Base-by-base conservation (phyloP, 768 basidiomycete species). In the Lactifluus piperatus region DNA sequence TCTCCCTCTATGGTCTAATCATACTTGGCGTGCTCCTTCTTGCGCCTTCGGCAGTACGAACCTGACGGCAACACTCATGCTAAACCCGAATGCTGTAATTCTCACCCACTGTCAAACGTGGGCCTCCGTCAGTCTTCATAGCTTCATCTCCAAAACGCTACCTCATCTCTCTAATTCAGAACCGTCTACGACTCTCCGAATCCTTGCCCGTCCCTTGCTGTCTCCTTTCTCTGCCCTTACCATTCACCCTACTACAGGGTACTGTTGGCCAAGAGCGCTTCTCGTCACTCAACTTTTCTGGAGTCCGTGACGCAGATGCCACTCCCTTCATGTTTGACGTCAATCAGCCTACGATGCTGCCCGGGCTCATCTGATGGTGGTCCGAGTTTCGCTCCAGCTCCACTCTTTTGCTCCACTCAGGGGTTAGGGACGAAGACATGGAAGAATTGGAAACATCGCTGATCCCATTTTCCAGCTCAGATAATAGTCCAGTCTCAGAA, bases 181-280 rank as follows among this genome's bases (percentile, higher is more conserved):
- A n/a, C n/a, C n/a, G n/a, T n/a, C n/a, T n/a, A n/a, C n/a, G n/a
- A n/a, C n/a, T n/a, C n/a, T n/a, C n/a, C n/a, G n/a, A n/a, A n/a
- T n/a, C n/a, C n/a, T n/a, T n/a, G n/a, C n/a, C n/a, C n/a, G n/a
- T n/a, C 54, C 47, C 36, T 20, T 37, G 9, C 27, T 57, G 16
- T 61, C 8, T 34, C 10, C 34, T n/a, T n/a, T n/a, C 20, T 47
- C 7, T 14, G 14, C 39, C 29, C 20, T 27, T 41, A 49, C 5
- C 18, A 46, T 26, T 41, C 51, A 58, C 41, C 53, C 64, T 46
- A 62, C 29, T 32, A 22, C 64, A 90, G 85, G 90, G 91, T 67
- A 92, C 88, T 0, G 88, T 89, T 1, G 91, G 91, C 2, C 91
- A 94, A 69, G 91, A 94, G 66, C 81, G 91, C 5, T 93, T 94